These are phyloP conservation scores for Exophiala sideris DNA, from an alignment of 2,329 filamentous ascomycete genomes.

Conservation along the genomic window DNA sequence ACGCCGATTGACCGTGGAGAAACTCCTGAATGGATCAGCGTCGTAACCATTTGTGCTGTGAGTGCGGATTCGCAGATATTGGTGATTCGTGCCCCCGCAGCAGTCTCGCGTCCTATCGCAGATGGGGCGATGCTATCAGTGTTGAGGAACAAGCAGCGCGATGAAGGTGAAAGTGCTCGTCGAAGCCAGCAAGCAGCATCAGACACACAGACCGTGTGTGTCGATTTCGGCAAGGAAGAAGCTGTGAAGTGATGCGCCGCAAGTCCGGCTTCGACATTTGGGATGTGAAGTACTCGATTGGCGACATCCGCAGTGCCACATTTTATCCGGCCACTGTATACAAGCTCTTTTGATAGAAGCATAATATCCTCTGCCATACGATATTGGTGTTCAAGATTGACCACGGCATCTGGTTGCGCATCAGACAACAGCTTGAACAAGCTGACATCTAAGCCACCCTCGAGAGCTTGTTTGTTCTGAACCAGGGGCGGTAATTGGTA, in stretches of 20 bases:
- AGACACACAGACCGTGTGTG: conserved; percentile 29
- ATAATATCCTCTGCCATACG: conserved; percentile 98
- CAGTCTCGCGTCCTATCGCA: conserved; percentile 55
- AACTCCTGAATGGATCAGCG: conserved; percentile 72
- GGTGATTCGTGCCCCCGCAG: conserved; percentile 79
- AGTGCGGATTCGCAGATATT: conserved; percentile 80
- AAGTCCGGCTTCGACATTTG: conserved; percentile 59
- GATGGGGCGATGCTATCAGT: conserved; percentile 71
- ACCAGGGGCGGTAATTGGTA: conserved; percentile 93
- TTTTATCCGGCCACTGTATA: conserved; percentile 85
- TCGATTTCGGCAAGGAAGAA: conserved; percentile 34
- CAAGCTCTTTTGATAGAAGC: conserved; percentile 85
- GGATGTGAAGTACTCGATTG: conserved; percentile 63
- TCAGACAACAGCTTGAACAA: conserved; percentile 93
- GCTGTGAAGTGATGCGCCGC: conserved; percentile 58
- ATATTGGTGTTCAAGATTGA: conserved; percentile 92
- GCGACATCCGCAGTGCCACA: conserved; percentile 80
- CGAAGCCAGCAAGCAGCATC: conserved; percentile 69
- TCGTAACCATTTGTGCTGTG: conserved; percentile 74
- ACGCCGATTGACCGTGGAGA: conserved; percentile 77
- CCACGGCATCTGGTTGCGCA: conserved; percentile 78
- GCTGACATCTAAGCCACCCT: conserved; percentile 84
- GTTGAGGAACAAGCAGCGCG: conserved; percentile 82
- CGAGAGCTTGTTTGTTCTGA: conserved; percentile 80
- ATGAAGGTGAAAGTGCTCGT: conserved; percentile 64